Conservation (phyloP, 805 yeast genomes). For the Candida nitratophila region DNA sequence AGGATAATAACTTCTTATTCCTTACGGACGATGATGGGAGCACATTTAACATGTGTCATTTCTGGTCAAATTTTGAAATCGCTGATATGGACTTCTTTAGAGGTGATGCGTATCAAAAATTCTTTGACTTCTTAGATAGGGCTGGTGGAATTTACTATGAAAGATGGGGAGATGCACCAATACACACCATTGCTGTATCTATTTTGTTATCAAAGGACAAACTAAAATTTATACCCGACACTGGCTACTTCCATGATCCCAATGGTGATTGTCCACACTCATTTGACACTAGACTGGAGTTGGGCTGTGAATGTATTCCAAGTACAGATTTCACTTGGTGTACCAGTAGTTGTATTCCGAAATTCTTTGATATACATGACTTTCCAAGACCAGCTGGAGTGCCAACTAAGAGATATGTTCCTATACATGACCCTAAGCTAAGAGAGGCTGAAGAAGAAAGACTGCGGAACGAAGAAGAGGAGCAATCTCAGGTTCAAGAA, state of each 20-base stretch:
- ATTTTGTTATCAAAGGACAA: constrained; percentile 63
- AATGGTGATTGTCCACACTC: constrained; percentile 76
- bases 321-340: constrained; percentile 70
- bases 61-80: constrained; percentile 88
- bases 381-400: constrained; percentile 20
- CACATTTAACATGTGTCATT: constrained; percentile 75
- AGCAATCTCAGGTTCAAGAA: constrained; percentile 1
- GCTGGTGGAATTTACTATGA: constrained; percentile 91
- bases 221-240: constrained; percentile 75
- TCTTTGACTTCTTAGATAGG: constrained; percentile 69
- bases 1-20: constrained; percentile 62
- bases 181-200: constrained; percentile 85
- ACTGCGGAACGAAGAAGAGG: constrained; percentile 3
- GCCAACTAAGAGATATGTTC: constrained; percentile 15
- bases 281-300: constrained; percentile 42
- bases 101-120: constrained; percentile 57
- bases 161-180: constrained; percentile 95
- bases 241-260: constrained; percentile 81
- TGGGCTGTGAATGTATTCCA: constrained; percentile 70
- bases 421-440: constrained; percentile 18
- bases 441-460: constrained; percentile 7
- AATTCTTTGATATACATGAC: constrained; percentile 41
- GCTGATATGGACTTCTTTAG: constrained; percentile 74
- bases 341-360: constrained; percentile 63
- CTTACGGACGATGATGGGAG: constrained; percentile 63